Percentiles rank a stretch among this genome's conserved stretches.
Conservation (phyloP, 257 asterid genomes). For the Linaria vulgaris region DNA sequence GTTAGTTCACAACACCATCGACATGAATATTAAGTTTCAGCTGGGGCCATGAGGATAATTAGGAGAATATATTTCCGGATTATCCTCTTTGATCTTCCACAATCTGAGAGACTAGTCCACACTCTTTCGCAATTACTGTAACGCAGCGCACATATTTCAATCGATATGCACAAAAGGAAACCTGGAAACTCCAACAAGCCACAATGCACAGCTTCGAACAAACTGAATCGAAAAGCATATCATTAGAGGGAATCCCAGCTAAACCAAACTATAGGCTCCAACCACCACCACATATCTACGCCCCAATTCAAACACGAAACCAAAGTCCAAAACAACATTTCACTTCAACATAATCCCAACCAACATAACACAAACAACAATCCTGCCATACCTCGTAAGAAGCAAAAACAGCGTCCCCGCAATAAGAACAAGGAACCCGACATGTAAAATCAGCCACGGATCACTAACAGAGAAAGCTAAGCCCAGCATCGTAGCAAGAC, state of each 20-base stretch:
- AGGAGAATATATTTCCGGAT: too few relatives aligned
- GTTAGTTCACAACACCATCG: too few relatives aligned
- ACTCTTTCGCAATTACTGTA: too few relatives aligned
- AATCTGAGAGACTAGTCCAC: too few relatives aligned
- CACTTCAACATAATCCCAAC: conserved; percentile 8
- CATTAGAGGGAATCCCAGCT: background rate
- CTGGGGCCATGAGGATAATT: too few relatives aligned
- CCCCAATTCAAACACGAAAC: too few relatives aligned
- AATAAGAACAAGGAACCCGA: conserved; percentile 67
- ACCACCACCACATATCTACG: too few relatives aligned
- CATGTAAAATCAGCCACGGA: conserved; percentile 63
- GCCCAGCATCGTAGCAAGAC: conserved; percentile 78
- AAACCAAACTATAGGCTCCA: background rate
- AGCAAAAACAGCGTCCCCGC: conserved; percentile 78
- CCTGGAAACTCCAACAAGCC: background rate
- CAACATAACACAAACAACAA: background rate
- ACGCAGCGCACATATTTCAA: background rate
- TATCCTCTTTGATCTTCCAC: too few relatives aligned
- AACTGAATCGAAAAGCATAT: background rate
- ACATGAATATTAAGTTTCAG: too few relatives aligned
- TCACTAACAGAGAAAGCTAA: conserved; percentile 83
- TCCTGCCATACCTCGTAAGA: conserved; percentile 52
- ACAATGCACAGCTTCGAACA: background rate
- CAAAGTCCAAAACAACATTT: background rate
- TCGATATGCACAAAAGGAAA: background rate